phyloP scores from a whole-genome alignment of 192 early-diverging fungal species.

The Helicostylum pulchrum region DNA sequence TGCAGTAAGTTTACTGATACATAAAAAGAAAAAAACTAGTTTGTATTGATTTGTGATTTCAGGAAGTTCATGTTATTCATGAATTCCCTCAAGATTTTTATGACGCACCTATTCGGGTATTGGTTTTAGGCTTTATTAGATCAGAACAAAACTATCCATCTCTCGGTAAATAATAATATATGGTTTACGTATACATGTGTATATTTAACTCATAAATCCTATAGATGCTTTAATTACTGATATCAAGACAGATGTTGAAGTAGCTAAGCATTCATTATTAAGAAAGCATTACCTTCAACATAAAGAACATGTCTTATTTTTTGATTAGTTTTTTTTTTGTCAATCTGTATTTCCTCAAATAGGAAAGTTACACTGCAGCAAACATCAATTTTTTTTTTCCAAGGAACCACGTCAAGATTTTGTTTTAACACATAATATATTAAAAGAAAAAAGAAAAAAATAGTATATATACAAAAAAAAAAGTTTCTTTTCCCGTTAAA shows the following conservation, averaged over 20 bases:
- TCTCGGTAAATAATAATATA: slow-evolving; percentile 68
- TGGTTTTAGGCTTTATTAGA: slow-evolving; percentile 86
- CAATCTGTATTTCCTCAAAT: too few species aligned
- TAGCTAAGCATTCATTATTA: slow-evolving; percentile 63
- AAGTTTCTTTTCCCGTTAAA: too few species aligned
- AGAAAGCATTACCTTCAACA: background rate
- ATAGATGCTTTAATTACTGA: slow-evolving; percentile 87
- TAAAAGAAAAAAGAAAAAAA: too few species aligned
- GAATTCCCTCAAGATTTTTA: slow-evolving; percentile 90
- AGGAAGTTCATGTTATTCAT: slow-evolving; percentile 96
- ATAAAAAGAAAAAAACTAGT: background rate
- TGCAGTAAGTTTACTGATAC: slow-evolving; percentile 52
- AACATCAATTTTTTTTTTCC: too few species aligned
- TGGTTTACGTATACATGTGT: too few species aligned
- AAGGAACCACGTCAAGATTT: too few species aligned
- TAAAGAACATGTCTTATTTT: background rate
- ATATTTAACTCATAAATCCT: too few species aligned
- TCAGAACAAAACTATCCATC: slow-evolving; percentile 86
- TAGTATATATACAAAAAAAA: too few species aligned
- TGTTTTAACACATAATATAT: too few species aligned
- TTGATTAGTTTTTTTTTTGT: too few species aligned
- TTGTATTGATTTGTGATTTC: slow-evolving; percentile 12
- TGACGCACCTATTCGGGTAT: slow-evolving; percentile 73
- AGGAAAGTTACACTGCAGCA: too few species aligned
- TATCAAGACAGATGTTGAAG: slow-evolving; percentile 86